These are phyloP conservation scores for Margaritispora aquatica DNA, from an alignment of 495 filamentous ascomycete genomes.

Conservation along the genomic window DNA sequence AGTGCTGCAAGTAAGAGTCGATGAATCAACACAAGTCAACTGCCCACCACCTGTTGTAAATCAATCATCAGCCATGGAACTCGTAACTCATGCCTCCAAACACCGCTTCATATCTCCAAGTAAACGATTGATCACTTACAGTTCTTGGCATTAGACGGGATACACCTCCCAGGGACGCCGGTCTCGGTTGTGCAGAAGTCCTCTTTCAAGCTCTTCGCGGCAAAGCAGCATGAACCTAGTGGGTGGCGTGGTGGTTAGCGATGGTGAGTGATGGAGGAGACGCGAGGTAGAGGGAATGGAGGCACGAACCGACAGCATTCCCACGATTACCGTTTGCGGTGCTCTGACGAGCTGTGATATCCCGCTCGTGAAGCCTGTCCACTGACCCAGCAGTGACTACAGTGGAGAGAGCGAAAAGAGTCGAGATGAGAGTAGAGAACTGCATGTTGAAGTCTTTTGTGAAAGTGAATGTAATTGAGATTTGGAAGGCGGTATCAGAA, in stretches of 20 bases:
- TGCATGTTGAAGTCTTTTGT: slow-evolving; percentile 4
- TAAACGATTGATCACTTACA: neutral
- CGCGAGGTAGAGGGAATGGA: neutral
- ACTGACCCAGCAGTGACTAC: neutral
- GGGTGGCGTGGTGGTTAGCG: neutral
- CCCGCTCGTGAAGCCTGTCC: neutral
- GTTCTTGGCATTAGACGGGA: neutral
- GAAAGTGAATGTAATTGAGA: neutral
- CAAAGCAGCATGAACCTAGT: neutral
- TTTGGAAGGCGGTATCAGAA: too few species aligned
- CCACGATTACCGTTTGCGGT: neutral
- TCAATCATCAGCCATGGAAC: neutral
- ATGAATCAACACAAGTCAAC: neutral
- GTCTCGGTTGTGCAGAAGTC: neutral
- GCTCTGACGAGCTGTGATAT: neutral
- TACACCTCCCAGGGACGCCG: neutral
- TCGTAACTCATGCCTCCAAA: too few species aligned
- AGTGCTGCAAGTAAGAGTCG: neutral
- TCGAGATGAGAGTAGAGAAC: slow-evolving; percentile 2
- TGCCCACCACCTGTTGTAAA: neutral
- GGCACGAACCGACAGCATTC: neutral
- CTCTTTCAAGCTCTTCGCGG: neutral
- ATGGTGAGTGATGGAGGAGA: neutral
- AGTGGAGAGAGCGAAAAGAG: neutral
- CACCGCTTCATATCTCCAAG: too few species aligned